These are phyloP conservation scores for Coemansia sp. DNA, from an alignment of 192 early-diverging fungal species.

Conservation along the genomic window DNA sequence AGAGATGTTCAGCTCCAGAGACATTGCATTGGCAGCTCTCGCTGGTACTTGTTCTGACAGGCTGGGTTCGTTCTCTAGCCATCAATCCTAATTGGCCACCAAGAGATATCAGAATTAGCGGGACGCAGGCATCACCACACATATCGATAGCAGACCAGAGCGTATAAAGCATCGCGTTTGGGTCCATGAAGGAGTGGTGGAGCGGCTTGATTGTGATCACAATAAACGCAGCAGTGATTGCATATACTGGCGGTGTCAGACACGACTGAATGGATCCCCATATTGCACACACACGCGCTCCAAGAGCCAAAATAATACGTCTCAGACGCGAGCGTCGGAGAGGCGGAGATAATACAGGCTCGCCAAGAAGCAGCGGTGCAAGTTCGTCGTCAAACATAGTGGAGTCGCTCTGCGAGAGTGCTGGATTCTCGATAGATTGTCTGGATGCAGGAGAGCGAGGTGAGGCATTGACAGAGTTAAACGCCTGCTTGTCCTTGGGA, in stretches of 20 bases:
- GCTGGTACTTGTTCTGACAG: neutral
- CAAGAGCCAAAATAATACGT: neutral
- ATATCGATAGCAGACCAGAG: slow-evolving; percentile 67
- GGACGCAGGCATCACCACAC: slow-evolving; percentile 76
- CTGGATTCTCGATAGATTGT: neutral
- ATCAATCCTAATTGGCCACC: slow-evolving; percentile 65
- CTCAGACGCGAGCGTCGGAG: neutral
- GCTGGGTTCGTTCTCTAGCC: slow-evolving; percentile 13
- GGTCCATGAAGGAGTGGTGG: slow-evolving; percentile 61
- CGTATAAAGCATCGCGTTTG: slow-evolving; percentile 57
- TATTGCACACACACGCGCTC: neutral
- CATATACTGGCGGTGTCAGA: slow-evolving; percentile 72
- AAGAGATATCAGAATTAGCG: slow-evolving; percentile 72
- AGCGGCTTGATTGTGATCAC: slow-evolving; percentile 67
- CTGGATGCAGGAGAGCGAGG: slow-evolving; percentile 26
- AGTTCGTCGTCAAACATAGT: slow-evolving; percentile 20
- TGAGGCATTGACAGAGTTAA: slow-evolving; percentile 36
- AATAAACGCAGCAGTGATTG: slow-evolving; percentile 63
- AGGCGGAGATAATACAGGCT: slow-evolving; percentile 14
- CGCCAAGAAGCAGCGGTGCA: slow-evolving; percentile 35
- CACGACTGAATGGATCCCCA: slow-evolving; percentile 29
- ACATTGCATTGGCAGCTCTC: neutral
- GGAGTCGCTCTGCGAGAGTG: slow-evolving; percentile 4
- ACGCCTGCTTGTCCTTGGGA: slow-evolving; percentile 22
- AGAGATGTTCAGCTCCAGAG: neutral